Evolutionary conservation across 2,329 filamentous ascomycete species (phyloP).

Genomic region (Microdochium paspali): DNA sequence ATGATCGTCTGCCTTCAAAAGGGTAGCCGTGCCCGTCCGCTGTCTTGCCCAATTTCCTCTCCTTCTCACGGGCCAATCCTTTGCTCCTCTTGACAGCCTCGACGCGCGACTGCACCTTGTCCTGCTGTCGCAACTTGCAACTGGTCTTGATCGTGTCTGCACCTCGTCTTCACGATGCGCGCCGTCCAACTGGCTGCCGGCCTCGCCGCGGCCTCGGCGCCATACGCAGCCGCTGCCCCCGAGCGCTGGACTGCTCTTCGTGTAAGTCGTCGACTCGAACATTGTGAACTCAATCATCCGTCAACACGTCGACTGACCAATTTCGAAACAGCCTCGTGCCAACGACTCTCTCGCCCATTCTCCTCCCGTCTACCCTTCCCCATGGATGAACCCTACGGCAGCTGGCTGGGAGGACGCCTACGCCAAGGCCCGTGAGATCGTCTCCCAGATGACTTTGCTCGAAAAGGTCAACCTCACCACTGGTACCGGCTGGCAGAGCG

Average conservation of each 20-base stretch:
- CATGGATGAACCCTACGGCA: constrained; percentile 71
- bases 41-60: no score
- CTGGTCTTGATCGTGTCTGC: no score
- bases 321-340: not conserved
- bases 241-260: not conserved
- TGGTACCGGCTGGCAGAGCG: constrained; percentile 67
- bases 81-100: no score
- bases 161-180: not conserved
- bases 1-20: no score
- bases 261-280: not conserved
- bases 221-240: not conserved
- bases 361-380: constrained; percentile 69
- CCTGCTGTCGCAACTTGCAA: no score
- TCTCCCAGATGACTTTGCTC: constrained; percentile 69
- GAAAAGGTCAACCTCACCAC: constrained; percentile 97
- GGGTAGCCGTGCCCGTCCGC: no score
- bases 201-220: not conserved
- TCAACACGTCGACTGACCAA: not conserved
- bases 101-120: no score
- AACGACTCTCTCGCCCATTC: constrained; percentile 17
- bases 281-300: not conserved
- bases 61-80: no score
- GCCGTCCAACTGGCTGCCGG: not conserved
- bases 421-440: constrained; percentile 64
- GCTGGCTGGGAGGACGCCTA: constrained; percentile 70